Evolutionary conservation across 345 rosid species (phyloP).

Genomic region (Durio zibethinus): DNA sequence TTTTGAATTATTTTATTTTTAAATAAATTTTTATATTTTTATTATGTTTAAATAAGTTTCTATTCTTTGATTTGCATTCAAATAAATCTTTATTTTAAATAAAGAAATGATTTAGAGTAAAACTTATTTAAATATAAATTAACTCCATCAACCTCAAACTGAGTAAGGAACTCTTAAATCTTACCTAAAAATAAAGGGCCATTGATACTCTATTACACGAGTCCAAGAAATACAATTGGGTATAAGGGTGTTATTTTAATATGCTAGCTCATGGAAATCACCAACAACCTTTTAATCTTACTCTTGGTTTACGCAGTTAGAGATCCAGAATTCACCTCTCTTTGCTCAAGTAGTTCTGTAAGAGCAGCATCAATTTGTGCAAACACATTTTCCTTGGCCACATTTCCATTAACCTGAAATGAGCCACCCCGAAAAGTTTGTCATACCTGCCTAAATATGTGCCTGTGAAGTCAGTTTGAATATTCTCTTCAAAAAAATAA

Average conservation of each 20-base stretch:
- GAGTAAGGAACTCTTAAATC: too few relatives aligned
- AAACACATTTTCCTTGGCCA: constrained; percentile 2
- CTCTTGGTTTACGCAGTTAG: constrained; percentile 3
- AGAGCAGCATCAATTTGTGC: constrained; percentile 14
- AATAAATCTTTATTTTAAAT: too few relatives aligned
- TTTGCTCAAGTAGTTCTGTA: constrained; percentile 1
- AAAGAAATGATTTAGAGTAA: too few relatives aligned
- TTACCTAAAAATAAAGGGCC: too few relatives aligned
- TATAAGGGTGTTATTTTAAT: neutral
- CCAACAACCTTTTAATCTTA: neutral
- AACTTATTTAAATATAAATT: too few relatives aligned
- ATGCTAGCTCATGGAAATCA: neutral
- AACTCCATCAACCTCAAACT: too few relatives aligned
- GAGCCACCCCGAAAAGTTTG: neutral
- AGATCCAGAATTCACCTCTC: constrained; percentile 6
- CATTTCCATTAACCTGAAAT: constrained; percentile 17
- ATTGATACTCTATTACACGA: neutral
- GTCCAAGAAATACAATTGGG: neutral
- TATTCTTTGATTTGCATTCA: too few relatives aligned
- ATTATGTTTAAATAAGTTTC: too few relatives aligned
- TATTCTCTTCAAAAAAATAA: neutral
- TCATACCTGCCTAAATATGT: neutral
- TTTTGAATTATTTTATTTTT: too few relatives aligned
- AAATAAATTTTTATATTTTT: too few relatives aligned
- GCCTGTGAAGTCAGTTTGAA: too few relatives aligned